phyloP scores from a whole-genome alignment of 805 yeast genomes.

The Kazachstania martiniae region DNA sequence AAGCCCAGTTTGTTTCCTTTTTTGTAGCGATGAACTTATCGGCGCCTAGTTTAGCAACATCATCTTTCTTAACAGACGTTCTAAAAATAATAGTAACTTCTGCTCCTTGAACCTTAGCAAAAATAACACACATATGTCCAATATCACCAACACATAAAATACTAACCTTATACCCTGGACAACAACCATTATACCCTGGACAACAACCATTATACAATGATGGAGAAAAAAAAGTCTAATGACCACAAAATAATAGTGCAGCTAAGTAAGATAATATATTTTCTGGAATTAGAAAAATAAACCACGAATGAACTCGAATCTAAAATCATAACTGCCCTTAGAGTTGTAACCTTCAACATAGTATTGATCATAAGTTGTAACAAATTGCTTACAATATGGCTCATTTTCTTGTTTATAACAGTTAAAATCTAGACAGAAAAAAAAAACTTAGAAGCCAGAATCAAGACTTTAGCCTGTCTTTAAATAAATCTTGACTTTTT shows the following conservation, averaged over 20 bases:
- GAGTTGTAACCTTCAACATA: conserved; percentile 38
- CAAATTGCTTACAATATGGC: neutral
- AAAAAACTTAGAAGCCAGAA: neutral
- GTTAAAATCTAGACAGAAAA: neutral
- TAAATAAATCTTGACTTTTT: too few relatives aligned
- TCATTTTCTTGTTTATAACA: neutral
- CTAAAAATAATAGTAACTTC: conserved; percentile 49
- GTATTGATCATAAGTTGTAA: conserved; percentile 7
- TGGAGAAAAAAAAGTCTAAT: conserved; percentile 64
- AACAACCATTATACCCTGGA: too few relatives aligned
- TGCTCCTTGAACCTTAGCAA: conserved; percentile 52
- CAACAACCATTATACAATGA: conserved; percentile 43
- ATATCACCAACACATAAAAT: conserved; percentile 48
- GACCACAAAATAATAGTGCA: conserved; percentile 74
- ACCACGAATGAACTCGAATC: conserved; percentile 52
- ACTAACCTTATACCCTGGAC: conserved; percentile 42
- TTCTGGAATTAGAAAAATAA: conserved; percentile 56
- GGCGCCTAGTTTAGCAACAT: conserved; percentile 44
- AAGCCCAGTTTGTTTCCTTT: conserved; percentile 36
- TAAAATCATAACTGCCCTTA: conserved; percentile 59
- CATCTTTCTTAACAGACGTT: conserved; percentile 36
- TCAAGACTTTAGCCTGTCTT: neutral
- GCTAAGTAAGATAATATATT: conserved; percentile 41
- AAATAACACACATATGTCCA: conserved; percentile 46
- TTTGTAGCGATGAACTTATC: conserved; percentile 44